Conservation (phyloP, 1,284 basidiomycete genomes). For the Cutaneotrichosporon cavernicola region DNA sequence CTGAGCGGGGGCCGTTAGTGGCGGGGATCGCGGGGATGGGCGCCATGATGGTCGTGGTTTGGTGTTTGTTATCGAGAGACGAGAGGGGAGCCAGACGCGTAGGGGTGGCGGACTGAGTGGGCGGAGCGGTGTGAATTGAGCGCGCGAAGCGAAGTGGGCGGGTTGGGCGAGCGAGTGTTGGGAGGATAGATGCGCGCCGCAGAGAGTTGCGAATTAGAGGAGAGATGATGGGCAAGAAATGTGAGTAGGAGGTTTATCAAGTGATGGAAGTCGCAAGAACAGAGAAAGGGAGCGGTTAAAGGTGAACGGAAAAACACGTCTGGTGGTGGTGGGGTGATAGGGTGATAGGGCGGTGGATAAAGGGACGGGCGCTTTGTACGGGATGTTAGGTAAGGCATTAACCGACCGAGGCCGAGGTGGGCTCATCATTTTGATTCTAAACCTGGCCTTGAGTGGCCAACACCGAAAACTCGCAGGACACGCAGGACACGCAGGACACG, state of each 20-base stretch:
- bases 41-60: slow-evolving; percentile 52
- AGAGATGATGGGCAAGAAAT: slow-evolving; percentile 4
- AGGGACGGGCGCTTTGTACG: not conserved
- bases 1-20: slow-evolving; percentile 43
- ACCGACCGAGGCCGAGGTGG: slow-evolving; percentile 1
- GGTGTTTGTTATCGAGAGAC: not conserved
- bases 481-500: too few relatives aligned
- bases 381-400: not conserved
- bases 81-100: slow-evolving; percentile 17
- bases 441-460: not conserved
- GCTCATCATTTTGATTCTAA: not conserved
- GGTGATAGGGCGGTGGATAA: not conserved
- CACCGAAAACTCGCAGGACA: too few relatives aligned
- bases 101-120: slow-evolving; percentile 2
- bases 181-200: slow-evolving; percentile 1
- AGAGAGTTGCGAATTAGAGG: slow-evolving; percentile 5
- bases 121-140: slow-evolving; percentile 7
- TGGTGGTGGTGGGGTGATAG: not conserved
- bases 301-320: slow-evolving; percentile 6
- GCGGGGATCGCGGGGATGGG: slow-evolving; percentile 50
- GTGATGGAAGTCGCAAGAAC: not conserved
- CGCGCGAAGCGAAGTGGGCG: not conserved
- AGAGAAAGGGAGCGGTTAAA: not conserved
- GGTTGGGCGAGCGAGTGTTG: not conserved
- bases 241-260: not conserved